Base-by-base conservation (phyloP, 495 filamentous ascomycete genomes). In the Penicillium herquei region DNA sequence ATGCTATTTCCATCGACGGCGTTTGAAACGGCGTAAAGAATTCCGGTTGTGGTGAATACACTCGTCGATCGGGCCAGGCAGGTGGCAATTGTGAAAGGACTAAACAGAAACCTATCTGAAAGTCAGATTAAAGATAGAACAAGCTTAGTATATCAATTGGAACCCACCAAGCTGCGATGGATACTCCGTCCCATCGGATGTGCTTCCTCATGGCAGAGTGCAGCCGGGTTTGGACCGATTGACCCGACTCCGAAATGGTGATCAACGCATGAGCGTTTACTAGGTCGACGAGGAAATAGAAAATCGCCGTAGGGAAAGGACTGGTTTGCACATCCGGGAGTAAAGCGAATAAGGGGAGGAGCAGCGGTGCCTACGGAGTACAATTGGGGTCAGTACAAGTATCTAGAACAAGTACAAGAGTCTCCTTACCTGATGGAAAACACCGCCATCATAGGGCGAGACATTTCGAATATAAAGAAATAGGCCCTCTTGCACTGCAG, bases 391-490 rank as follows among this genome's bases (percentile, higher is more conserved):
- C 61, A 54, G 52, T 34, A 32, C 16, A n/a, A 35, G 37, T 26
- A 54, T 49, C 18, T 9, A 31, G 12, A 33, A 55, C 32, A 49
- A 40, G 26, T 34, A 44, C 39, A 17, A 48, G 11, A 45, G 16
- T 41, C 21, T 17, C 44, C 68, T 49, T 72, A 87, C 87, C 75
- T 98, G 94, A 76, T 98, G 92, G 72, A 90, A 98, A 69, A 98
- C 90, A 55, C 94, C 94, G 53, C 94, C 94, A 71, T 98, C 92
- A 71, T 98, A 98, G 0, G 94, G 94, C 47, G 92, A 97, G 26
- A 97, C 90, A 80, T 96, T 94, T 63, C 92, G 91, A 50, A 87
- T 92, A 65, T 98, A 97, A 4, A 98, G 84, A 66, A 96, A 98
- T 44, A 98, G 78, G 31, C 94, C 94, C 76, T 98, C 94, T 74